Conservation (phyloP, 176 grass and related monocot genomes). For the Otatea glauca region DNA sequence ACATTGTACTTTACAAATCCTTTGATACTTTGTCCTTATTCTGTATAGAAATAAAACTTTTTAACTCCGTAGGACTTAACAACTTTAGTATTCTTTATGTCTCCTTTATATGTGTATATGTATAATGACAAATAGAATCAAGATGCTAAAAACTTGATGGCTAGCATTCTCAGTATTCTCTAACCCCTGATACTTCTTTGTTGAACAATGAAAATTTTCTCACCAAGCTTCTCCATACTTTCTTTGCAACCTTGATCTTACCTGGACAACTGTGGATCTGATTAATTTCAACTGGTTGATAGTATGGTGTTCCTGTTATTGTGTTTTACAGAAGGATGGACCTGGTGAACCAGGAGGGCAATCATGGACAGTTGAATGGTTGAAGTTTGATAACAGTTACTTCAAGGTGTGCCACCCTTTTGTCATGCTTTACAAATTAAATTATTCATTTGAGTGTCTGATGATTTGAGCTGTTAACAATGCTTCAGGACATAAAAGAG, state of each 20-base stretch:
- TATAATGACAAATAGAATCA: constrained; percentile 5
- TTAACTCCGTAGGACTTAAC: not conserved
- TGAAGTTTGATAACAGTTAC: constrained; percentile 97
- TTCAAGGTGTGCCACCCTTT: constrained; percentile 62
- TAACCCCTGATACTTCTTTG: not conserved
- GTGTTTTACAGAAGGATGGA: constrained; percentile 76
- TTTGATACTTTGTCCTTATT: not conserved
- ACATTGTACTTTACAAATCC: not conserved
- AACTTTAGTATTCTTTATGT: not conserved
- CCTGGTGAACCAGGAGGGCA: constrained; percentile 97
- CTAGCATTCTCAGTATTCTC: not conserved
- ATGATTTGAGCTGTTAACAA: constrained; percentile 38
- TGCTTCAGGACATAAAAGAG: constrained; percentile 87
- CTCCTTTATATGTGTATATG: not conserved
- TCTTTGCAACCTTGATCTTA: not conserved
- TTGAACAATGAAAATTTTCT: not conserved
- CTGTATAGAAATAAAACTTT: not conserved
- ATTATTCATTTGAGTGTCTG: not conserved
- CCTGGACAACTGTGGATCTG: not conserved
- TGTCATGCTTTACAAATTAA: constrained; percentile 35
- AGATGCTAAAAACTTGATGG: constrained; percentile 3
- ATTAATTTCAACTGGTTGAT: constrained; percentile 11
- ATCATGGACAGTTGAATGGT: constrained; percentile 93
- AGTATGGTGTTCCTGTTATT: not conserved
- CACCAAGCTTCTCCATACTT: not conserved